These are phyloP conservation scores for Aspergillus uvarum DNA, from an alignment of 2,329 filamentous ascomycete genomes.

Conservation along the genomic window DNA sequence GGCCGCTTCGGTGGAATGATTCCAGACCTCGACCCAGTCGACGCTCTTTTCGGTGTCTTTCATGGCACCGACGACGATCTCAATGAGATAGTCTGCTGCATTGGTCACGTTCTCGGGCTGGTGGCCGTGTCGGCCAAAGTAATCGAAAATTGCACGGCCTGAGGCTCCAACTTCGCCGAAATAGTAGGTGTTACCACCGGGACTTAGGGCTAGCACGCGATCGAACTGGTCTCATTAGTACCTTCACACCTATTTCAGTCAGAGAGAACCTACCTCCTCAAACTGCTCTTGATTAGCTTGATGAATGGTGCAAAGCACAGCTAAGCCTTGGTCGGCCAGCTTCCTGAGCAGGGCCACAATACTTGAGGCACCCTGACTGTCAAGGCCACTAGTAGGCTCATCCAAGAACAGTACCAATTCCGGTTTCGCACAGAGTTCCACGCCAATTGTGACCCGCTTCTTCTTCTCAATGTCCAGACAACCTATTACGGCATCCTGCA, in stretches of 20 bases:
- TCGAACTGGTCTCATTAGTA: slow-evolving; percentile 57
- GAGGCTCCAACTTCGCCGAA: slow-evolving; percentile 66
- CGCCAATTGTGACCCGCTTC: slow-evolving; percentile 68
- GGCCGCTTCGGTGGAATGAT: slow-evolving; percentile 58
- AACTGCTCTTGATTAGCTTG: slow-evolving; percentile 65
- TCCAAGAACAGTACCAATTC: slow-evolving; percentile 66
- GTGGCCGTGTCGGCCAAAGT: slow-evolving; percentile 62
- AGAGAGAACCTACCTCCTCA: slow-evolving; percentile 28
- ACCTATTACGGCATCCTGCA: slow-evolving; percentile 62
- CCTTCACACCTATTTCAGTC: background rate
- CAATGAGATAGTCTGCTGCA: slow-evolving; percentile 61
- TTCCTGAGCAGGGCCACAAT: slow-evolving; percentile 65
- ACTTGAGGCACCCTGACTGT: slow-evolving; percentile 63
- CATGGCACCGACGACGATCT: slow-evolving; percentile 56
- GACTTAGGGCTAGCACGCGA: slow-evolving; percentile 66
- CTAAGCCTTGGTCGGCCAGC: slow-evolving; percentile 60
- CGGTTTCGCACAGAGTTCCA: slow-evolving; percentile 66
- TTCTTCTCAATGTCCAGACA: slow-evolving; percentile 64
- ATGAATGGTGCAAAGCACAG: slow-evolving; percentile 69
- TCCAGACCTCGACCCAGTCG: slow-evolving; percentile 71
- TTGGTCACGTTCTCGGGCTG: slow-evolving; percentile 61
- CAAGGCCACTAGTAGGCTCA: slow-evolving; percentile 65
- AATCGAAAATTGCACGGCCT: slow-evolving; percentile 61
- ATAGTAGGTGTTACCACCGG: slow-evolving; percentile 65
- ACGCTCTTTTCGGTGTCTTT: slow-evolving; percentile 52